Evolutionary conservation across 495 filamentous ascomycete species (phyloP).

Genomic region (Cladorrhinum samala): DNA sequence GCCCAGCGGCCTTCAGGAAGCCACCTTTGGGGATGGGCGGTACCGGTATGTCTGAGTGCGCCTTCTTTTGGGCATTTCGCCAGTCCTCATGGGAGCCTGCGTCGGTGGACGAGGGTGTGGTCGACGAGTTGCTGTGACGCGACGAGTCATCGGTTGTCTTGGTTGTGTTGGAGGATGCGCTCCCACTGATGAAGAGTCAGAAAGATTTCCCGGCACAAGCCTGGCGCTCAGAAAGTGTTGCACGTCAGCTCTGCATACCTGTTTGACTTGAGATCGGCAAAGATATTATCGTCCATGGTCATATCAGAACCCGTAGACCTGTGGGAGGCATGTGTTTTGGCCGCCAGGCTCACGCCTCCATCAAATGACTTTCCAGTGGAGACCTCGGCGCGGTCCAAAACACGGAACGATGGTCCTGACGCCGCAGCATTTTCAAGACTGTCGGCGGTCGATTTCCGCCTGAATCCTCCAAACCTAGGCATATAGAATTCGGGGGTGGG

Average conservation of each 20-base stretch:
- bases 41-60: slow-evolving; percentile 48
- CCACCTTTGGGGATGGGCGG: slow-evolving; percentile 49
- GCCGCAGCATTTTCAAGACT: slow-evolving; percentile 40
- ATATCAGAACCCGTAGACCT: slow-evolving; percentile 26
- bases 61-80: slow-evolving; percentile 42
- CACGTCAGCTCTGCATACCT: slow-evolving; percentile 36
- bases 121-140: slow-evolving; percentile 67
- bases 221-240: too few relatives aligned
- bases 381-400: slow-evolving; percentile 40
- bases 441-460: slow-evolving; percentile 48
- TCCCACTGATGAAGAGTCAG: slow-evolving; percentile 43
- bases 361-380: slow-evolving; percentile 37
- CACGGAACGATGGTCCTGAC: slow-evolving; percentile 42
- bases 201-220: background rate
- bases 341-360: slow-evolving; percentile 29
- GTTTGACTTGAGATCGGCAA: slow-evolving; percentile 47
- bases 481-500: slow-evolving; percentile 30
- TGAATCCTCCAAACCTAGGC: slow-evolving; percentile 48
- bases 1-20: slow-evolving; percentile 60
- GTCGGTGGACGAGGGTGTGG: slow-evolving; percentile 66
- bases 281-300: slow-evolving; percentile 50
- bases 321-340: slow-evolving; percentile 23
- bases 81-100: slow-evolving; percentile 50
- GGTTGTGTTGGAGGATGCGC: slow-evolving; percentile 59
- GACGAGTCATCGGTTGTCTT: slow-evolving; percentile 62